Evolutionary conservation across 805 yeast genomes (phyloP), one percentile per base, ranked within the genome.

Genomic region (Candida awuae): DNA sequence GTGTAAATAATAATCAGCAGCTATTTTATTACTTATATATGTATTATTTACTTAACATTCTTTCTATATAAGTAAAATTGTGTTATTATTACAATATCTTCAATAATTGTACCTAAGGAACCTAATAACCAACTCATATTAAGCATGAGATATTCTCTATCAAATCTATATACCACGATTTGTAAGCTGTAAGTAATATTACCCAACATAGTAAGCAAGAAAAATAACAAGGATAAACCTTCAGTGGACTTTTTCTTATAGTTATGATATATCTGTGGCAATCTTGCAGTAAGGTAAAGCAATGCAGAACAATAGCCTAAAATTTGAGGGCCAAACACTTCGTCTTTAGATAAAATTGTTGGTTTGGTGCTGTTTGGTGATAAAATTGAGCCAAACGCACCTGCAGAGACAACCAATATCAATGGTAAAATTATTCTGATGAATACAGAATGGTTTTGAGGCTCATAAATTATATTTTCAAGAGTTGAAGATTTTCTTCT

Each of bases 221-320:
- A 82, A 60, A 83, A 84, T 37, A 85, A 71, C 45, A 90, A 73
- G 40, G 95, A 81, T 50, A 92, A 79, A 2, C 97, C 97, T 41
- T 75, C 71, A 39, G 87, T 87, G 4, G 95, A 82, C 52, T 79
- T 76, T 47, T 95, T 73, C 34, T 66, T 66, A 56, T 78, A 74
- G 61, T 90, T 90, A 54, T 84, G 94, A 41, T 73, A 63, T 38
- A 90, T 82, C 60, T 90, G 98, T 0, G 98, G 98, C 26, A 59
- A 36, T 47, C 86, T 64, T 3, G 92, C 92, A 8, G 83, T 75
- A 47, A 83, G 66, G 56, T 83, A 83, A 41, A 83, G 61, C 2
- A 65, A 44, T 1, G 94, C 90, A 4, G 85, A 77, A 6, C 74
- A 47, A 59, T 82, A 84, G 6, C 92, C 92, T 45, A 79, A 65